These are phyloP conservation scores for Fusarium drepaniforme DNA, from an alignment of 2,329 filamentous ascomycete genomes.

Conservation along the genomic window DNA sequence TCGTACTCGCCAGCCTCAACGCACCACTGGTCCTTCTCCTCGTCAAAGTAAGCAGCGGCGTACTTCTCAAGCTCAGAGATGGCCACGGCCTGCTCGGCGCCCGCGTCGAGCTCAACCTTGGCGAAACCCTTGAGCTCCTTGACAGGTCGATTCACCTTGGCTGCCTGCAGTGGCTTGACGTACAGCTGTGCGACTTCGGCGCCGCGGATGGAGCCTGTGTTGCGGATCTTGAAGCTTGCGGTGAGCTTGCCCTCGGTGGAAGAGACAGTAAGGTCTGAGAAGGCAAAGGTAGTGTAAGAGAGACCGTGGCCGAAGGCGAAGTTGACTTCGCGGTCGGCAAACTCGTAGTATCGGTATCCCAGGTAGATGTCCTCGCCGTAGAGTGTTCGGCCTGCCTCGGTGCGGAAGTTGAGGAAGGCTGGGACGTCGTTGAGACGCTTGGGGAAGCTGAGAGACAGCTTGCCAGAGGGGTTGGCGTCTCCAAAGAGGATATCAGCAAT, in stretches of 20 bases:
- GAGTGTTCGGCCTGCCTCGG: constrained; percentile 76
- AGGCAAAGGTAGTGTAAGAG: constrained; percentile 78
- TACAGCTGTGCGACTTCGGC: constrained; percentile 71
- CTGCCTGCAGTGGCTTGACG: constrained; percentile 62
- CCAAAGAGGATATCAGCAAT: constrained; percentile 85
- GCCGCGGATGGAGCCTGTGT: constrained; percentile 68
- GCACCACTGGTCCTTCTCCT: constrained; percentile 74
- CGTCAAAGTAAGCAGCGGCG: constrained; percentile 77
- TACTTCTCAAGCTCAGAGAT: constrained; percentile 73
- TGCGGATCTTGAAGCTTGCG: constrained; percentile 67
- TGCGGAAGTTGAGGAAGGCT: constrained; percentile 79
- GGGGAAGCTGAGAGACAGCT: constrained; percentile 81
- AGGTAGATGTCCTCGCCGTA: constrained; percentile 87
- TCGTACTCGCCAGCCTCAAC: constrained; percentile 75
- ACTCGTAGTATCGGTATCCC: constrained; percentile 86
- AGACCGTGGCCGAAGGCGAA: constrained; percentile 87
- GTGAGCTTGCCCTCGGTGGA: constrained; percentile 60
- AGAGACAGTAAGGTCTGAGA: constrained; percentile 62
- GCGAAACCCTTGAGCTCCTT: constrained; percentile 76
- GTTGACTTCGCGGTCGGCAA: constrained; percentile 70
- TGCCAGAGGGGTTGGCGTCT: constrained; percentile 79
- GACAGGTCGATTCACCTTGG: constrained; percentile 65
- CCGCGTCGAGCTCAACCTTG: constrained; percentile 73
- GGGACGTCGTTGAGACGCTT: constrained; percentile 76
- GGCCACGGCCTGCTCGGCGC: constrained; percentile 68